These are phyloP conservation scores for Triangularia setosa DNA, from an alignment of 2,329 filamentous ascomycete genomes.

Conservation along the genomic window DNA sequence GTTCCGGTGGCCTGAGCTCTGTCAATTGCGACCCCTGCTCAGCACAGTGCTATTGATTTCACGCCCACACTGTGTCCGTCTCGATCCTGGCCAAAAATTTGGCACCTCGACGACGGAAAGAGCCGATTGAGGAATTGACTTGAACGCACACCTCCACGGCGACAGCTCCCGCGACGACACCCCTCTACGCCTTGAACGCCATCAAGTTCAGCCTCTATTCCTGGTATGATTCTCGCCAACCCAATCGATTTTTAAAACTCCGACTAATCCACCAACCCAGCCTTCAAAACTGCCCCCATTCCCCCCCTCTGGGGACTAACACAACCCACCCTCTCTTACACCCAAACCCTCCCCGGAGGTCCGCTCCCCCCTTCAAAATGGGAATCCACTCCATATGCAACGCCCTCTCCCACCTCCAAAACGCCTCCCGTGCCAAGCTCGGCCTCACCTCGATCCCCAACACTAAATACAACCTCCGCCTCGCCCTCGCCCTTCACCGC, in stretches of 20 bases:
- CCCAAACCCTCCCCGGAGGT: not conserved
- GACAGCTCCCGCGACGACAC: not conserved
- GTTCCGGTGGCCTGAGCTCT: not conserved
- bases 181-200: not conserved
- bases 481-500: constrained; percentile 75
- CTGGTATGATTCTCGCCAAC: not conserved
- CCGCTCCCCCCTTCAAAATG: constrained; percentile 28
- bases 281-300: not conserved
- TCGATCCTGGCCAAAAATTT: constrained; percentile 1
- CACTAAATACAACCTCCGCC: constrained; percentile 72
- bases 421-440: constrained; percentile 78
- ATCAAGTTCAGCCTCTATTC: not conserved
- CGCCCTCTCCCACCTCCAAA: constrained; percentile 88
- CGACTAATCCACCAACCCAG: not conserved
- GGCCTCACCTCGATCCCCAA: constrained; percentile 79
- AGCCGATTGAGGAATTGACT: not conserved
- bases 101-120: not conserved
- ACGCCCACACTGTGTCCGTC: not conserved
- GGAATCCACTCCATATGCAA: constrained; percentile 67
- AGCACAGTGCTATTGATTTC: not conserved
- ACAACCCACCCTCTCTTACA: not conserved
- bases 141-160: not conserved
- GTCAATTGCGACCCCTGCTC: not conserved
- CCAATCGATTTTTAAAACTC: not conserved
- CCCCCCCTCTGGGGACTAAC: not conserved